phyloP scores from a whole-genome alignment of 345 rosid genomes.

The Corchorus capsularis region DNA sequence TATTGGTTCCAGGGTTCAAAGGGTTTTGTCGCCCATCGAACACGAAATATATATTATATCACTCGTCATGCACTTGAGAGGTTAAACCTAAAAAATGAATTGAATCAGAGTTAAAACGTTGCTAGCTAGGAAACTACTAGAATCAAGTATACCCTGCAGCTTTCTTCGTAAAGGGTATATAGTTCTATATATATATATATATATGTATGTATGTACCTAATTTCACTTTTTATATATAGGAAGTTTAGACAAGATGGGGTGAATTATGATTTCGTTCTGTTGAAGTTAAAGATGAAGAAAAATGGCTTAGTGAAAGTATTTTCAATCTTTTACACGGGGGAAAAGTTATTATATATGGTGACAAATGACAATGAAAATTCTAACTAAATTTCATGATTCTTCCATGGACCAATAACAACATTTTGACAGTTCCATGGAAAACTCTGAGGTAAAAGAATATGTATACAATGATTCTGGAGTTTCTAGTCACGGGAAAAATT shows the following conservation, averaged over 20 bases:
- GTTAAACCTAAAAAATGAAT: background rate
- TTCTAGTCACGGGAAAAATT: background rate
- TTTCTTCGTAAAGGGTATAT: background rate
- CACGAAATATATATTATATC: background rate
- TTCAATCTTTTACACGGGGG: background rate
- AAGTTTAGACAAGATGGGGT: background rate
- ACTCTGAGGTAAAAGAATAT: no score
- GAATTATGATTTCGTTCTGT: background rate
- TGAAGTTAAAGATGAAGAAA: background rate
- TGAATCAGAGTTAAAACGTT: background rate
- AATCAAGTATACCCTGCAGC: background rate
- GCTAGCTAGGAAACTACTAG: background rate
- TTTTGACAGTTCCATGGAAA: background rate
- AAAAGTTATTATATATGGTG: background rate
- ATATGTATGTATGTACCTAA: no score
- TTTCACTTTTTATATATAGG: no score
- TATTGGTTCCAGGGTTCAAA: background rate
- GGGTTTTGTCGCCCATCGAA: slow-evolving; percentile 3
- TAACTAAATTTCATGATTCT: background rate
- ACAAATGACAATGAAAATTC: background rate
- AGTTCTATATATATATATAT: no score
- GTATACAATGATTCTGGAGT: background rate
- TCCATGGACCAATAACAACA: background rate
- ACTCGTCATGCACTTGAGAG: background rate
- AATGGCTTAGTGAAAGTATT: background rate